These are phyloP conservation scores for Phlyctochytrium planicorne DNA, from an alignment of 192 early-diverging fungal genomes.

Conservation along the genomic window DNA sequence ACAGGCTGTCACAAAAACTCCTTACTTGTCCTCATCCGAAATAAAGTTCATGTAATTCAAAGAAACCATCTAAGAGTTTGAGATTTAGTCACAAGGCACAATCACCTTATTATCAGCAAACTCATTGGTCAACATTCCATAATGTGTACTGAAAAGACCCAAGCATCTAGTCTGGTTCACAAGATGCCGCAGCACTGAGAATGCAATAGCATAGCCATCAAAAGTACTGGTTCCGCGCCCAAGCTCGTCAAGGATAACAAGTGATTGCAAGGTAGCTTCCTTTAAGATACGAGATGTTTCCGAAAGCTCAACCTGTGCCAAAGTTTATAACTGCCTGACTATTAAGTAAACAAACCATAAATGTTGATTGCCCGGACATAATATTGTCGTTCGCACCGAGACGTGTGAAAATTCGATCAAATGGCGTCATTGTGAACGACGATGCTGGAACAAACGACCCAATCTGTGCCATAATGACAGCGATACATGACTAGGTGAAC, in stretches of 20 bases:
- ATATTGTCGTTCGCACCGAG: constrained; percentile 98
- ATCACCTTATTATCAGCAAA: constrained; percentile 66
- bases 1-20: neutral
- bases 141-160: constrained; percentile 96
- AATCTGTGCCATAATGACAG: constrained; percentile 93
- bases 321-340: constrained; percentile 30
- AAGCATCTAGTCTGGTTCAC: constrained; percentile 80
- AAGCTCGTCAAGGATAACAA: constrained; percentile 97
- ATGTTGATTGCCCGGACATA: constrained; percentile 90
- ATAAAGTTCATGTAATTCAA: constrained; percentile 82
- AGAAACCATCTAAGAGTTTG: constrained; percentile 48
- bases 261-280: constrained; percentile 84
- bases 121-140: constrained; percentile 85
- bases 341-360: constrained; percentile 62
- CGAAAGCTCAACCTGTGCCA: constrained; percentile 67
- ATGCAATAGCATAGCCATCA: constrained; percentile 96
- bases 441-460: constrained; percentile 92
- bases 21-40: constrained; percentile 66
- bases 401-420: constrained; percentile 95
- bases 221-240: constrained; percentile 96
- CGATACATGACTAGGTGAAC: constrained; percentile 72
- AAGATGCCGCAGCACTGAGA: constrained; percentile 82
- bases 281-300: constrained; percentile 92
- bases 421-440: constrained; percentile 68
- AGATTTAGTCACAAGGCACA: neutral